Evolutionary conservation across 148 eudicot species (phyloP), one percentile per base, ranked within the genome.

Genomic region (Nepenthes gracilis): DNA sequence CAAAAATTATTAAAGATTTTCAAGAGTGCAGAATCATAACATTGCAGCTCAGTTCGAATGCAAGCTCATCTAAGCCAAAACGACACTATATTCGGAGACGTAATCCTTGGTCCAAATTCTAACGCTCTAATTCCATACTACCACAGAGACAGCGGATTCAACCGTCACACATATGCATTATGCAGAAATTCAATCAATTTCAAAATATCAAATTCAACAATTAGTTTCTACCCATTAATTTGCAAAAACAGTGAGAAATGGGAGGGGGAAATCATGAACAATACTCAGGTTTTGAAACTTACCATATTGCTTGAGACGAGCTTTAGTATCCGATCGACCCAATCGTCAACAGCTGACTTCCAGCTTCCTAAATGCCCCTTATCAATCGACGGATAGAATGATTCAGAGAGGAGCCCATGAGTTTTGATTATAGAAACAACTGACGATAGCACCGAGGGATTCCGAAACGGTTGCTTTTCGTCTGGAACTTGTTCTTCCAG

Each of bases 241-340:
- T 3, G 8, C 4, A 40, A 0, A 40, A 40, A 40, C 8, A 40
- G 1, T 40, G 45, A 40, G 13, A 15, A 49, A 40, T 23, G 12
- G 2, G 1, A 53, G 1, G 10, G 13, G 2, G 35, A 47, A 54
- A 11, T 23, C 23, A 23, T 23, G 32, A 5, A 38, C 43, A 10
- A 2, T 35, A 2, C 32, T 3, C 6, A 4, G 35, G 54, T 34
- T 9, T 1, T 12, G 40, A 40, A 13, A 62, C 43, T 71, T 71
- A 92, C 97, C 96, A 67, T 66, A 60, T 78, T 65, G 55, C 74
- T 66, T 7, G 85, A 73, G 51, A 78, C 64, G 12, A 92, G 94
- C 57, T 60, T 45, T 40, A 79, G 51, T 47, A 81, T 35, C n/a
- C 83, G 96, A 58, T 75, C 63, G 61, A 83, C 59, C 98, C 98